A percentile compares a stretch with the other conserved stretches of the same genome.
Evolutionary conservation across 2,329 filamentous ascomycete genomes (phyloP).

Genomic region (Ambrosiella cleistominuta): DNA sequence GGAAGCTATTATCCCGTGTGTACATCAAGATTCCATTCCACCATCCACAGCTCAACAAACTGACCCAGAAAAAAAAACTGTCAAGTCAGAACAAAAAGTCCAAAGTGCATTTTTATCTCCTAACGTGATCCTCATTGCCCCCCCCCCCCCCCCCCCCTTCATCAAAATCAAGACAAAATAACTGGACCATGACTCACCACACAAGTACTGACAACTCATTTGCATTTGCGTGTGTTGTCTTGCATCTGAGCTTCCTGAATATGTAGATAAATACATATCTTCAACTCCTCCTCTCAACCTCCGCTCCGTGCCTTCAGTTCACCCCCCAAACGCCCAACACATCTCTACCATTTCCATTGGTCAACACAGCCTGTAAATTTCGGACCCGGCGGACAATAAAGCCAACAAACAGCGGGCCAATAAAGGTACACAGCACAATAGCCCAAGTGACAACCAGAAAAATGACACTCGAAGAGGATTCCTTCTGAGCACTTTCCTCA

Average conservation of each 20-base stretch:
- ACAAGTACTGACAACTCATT: too few species aligned
- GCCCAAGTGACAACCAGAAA: constrained; percentile 39
- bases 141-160: too few species aligned
- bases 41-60: too few species aligned
- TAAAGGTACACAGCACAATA: constrained; percentile 35
- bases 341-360: background rate
- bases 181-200: too few species aligned
- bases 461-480: constrained; percentile 15
- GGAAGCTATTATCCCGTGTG: too few species aligned
- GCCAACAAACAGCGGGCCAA: constrained; percentile 32
- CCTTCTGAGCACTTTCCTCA: constrained; percentile 18
- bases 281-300: background rate
- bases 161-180: too few species aligned
- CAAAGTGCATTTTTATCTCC: too few species aligned
- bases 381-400: constrained; percentile 26
- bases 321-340: constrained; percentile 2
- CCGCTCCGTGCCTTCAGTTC: background rate
- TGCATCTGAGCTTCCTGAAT: background rate
- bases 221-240: background rate
- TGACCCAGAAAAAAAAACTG: too few species aligned
- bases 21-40: too few species aligned
- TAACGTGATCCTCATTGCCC: too few species aligned
- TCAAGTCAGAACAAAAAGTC: too few species aligned
- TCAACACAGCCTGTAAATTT: background rate
- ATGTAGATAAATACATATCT: background rate